Base-by-base conservation (phyloP, 345 rosid species). In the Hibiscus syriacus region DNA sequence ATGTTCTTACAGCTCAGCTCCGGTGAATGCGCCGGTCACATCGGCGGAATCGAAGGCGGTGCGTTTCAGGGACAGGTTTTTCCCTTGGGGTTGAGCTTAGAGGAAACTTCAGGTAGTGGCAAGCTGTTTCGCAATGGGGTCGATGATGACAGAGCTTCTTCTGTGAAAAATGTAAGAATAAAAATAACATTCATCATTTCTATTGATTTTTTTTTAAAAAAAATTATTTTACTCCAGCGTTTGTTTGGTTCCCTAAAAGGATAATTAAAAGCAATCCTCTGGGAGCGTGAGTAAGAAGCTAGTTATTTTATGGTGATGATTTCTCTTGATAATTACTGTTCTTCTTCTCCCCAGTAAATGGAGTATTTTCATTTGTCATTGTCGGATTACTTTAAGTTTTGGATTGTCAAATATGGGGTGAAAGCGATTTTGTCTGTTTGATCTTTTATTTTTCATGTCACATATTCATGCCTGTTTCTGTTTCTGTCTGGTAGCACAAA, bases 1-100 rank as follows among this genome's bases (percentile, higher is more conserved):
- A 91, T 91, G 99, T 84, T 94, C 89, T 77, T 89, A 64, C 98
- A 91, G 81, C 87, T 91, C 38, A 80, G 87, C 70, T 89, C 96
- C 7, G 87, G 96, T 1, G 94, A 90, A 14, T 90, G 77, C 55
- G 82, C 86, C 56, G 78, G 70, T 26, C 89, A 83, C 70, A 79
- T 85, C 25, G 89, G 83, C 3, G 76, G 68, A 11, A 62, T 69
- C 8, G 89, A 77, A 56, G 73, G 82, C 49, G 81, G 82, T 6
- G 87, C 85, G 50, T 92, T 80, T 83, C 97, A 86, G 23, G 90
- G 88, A 32, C 77, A 79, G 73, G 76, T 81, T 62, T 94, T 94
- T 54, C 99, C 98, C 5, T 49, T 89, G 50, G 97, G 92, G 5
- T 73, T 93, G 74, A 87, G 98, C 81, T 76, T 93, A 77, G 92